These are phyloP conservation scores for Westerdykella sp. DNA, from an alignment of 2,329 filamentous ascomycete genomes.

Conservation along the genomic window DNA sequence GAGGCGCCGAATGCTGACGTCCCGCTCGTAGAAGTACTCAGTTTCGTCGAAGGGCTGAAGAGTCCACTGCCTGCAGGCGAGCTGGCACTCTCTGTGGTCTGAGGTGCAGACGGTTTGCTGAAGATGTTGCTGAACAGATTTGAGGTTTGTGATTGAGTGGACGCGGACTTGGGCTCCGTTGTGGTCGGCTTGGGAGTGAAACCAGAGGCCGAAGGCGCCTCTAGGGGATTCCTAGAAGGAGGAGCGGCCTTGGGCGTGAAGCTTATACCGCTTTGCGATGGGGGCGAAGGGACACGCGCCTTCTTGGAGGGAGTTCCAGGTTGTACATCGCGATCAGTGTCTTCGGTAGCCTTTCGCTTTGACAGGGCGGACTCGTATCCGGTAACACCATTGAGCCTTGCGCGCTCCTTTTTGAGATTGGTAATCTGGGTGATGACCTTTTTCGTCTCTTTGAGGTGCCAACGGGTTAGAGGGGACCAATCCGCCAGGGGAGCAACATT, in stretches of 20 bases:
- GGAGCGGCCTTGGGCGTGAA: background rate
- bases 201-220: background rate
- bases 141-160: conserved; percentile 2
- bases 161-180: background rate
- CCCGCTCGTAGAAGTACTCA: too few relatives aligned
- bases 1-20: too few relatives aligned
- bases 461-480: conserved; percentile 26
- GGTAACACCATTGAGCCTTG: conserved; percentile 24
- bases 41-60: background rate
- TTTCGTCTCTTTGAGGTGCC: conserved; percentile 24
- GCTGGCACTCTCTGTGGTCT: background rate
- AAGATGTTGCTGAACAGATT: conserved; percentile 10
- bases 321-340: conserved; percentile 5
- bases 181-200: conserved; percentile 7
- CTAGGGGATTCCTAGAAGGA: background rate
- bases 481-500: conserved; percentile 21
- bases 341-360: conserved; percentile 26
- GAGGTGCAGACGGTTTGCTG: conserved; percentile 1
- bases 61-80: background rate
- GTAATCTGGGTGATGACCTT: conserved; percentile 26
- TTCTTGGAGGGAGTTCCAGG: conserved; percentile 18
- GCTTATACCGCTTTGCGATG: background rate
- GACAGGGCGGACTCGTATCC: conserved; percentile 28
- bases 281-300: conserved; percentile 8
- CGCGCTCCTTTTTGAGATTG: conserved; percentile 24